Base-by-base conservation (phyloP, 2,329 filamentous ascomycete genomes). In the Dactylellina drechsleri region DNA sequence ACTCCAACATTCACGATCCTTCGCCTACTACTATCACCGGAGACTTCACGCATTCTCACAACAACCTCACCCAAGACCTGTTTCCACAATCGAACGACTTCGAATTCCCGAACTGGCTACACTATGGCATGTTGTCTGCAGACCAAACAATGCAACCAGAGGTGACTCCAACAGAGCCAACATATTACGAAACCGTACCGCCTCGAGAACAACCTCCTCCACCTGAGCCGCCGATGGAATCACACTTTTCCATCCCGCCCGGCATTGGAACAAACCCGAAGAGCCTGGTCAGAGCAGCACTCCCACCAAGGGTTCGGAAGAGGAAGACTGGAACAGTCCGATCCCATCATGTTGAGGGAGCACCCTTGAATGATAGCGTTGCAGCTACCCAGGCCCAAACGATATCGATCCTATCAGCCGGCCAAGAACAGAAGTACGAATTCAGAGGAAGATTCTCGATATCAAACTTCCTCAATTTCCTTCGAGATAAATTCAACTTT, bases 231-330 rank as follows among this genome's bases (percentile, higher is more conserved):
- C 36, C 60, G 56, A 43, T 40, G 2, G 57, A 61, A 45, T 28
- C 62, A 23, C 68, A 73, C 36, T 66, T 73, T 23, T 40, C 68
- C 1, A 26, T 66, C 2, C 68, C 68, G n/a, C 56, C 61, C 28
- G 61, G 68, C 20, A 73, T 73, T 23, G 68, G 68, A 61, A 73
- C 68, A 13, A 73, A 73, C 47, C 56, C 68, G 61, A 73, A 73
- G 68, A 73, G 68, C 45, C 61, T 73, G 4, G 26, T 73, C 57
- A 58, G 68, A 36, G 13, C 68, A 12, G 68, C 61, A 23, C 61
- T 53, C 28, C 61, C 54, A 23, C 68, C 68, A 4, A 57, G 68
- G 36, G 68, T 73, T 15, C 68, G 68, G 4, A 73, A 73, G 68
- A 60, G 68, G 49, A 73, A 73, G 56, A 41, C 61, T 16, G 68